phyloP scores from a whole-genome alignment of 1,284 basidiomycete genomes.

The Phlebopus sp. region DNA sequence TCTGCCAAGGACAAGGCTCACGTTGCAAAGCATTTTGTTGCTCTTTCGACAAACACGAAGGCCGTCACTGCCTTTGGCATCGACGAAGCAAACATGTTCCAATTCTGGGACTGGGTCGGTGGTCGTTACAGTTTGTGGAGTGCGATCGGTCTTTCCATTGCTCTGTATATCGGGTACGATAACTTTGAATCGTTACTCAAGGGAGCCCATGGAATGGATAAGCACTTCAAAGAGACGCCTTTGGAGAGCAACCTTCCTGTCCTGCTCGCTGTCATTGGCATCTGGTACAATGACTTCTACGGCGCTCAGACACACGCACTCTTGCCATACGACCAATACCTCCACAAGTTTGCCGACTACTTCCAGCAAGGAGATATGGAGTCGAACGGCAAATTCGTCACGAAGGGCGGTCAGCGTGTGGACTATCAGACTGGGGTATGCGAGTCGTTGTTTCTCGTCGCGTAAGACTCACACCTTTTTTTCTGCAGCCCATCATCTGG shows the following conservation, averaged over 20 bases:
- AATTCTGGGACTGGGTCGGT: conserved; percentile 99
- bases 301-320: conserved; percentile 93
- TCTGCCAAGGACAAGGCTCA: conserved; percentile 84
- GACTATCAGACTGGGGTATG: conserved; percentile 94
- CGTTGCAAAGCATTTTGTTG: conserved; percentile 99
- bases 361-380: conserved; percentile 99
- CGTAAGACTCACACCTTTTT: neutral
- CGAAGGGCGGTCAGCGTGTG: conserved; percentile 90
- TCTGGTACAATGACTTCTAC: conserved; percentile 99
- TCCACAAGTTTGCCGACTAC: conserved; percentile 99
- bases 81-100: conserved; percentile 93
- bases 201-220: conserved; percentile 97
- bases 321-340: conserved; percentile 97
- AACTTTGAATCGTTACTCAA: conserved; percentile 89
- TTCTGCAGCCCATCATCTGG: conserved; percentile 90
- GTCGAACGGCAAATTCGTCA: conserved; percentile 96
- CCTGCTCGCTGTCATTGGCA: conserved; percentile 85
- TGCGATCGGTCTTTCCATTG: conserved; percentile 95
- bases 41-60: conserved; percentile 93
- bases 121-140: conserved; percentile 98
- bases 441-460: conserved; percentile 11
- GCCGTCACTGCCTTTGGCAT: conserved; percentile 97
- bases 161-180: conserved; percentile 89
- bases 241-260: conserved; percentile 93
- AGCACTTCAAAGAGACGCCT: conserved; percentile 88